Percentiles rank a stretch among this genome's conserved stretches.
phyloP scores from a whole-genome alignment of 164 flowering plant genomes.

The Nymphaea colorata region DNA sequence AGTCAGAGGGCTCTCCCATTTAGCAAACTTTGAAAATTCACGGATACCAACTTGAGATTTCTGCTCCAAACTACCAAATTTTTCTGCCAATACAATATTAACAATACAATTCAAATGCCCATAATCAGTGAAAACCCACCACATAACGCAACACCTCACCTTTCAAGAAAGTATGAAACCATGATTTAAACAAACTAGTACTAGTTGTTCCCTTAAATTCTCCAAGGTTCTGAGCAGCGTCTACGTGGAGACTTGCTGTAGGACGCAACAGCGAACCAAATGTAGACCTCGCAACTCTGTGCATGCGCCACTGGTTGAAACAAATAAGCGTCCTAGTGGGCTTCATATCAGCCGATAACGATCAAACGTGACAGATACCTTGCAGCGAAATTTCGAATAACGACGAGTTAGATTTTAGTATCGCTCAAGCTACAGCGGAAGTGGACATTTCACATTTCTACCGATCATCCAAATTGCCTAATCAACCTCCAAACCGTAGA shows the following conservation, averaged over 20 bases:
- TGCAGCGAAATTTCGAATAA: no score
- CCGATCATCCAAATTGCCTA: no score
- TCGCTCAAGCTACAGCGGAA: no score
- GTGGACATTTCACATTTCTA: no score
- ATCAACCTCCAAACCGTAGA: no score
- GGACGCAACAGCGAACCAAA: background rate
- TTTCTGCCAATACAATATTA: slow-evolving; percentile 1
- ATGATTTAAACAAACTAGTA: background rate
- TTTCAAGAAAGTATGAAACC: background rate
- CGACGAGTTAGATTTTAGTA: no score
- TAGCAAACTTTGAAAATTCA: slow-evolving; percentile 9
- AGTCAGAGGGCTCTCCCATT: slow-evolving; percentile 24
- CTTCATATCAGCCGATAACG: background rate
- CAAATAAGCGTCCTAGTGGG: background rate
- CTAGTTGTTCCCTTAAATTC: background rate
- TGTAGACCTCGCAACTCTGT: background rate
- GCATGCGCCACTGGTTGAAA: background rate
- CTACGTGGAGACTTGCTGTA: background rate
- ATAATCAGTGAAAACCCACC: background rate
- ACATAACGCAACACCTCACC: background rate
- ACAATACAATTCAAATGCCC: slow-evolving; percentile 2
- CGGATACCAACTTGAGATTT: slow-evolving; percentile 8
- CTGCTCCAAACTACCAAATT: slow-evolving; percentile 6
- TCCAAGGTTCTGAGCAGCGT: background rate
- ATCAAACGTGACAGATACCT: background rate